These are phyloP conservation scores for Cymbopogon citratus DNA, from an alignment of 176 grass and related monocot species.

Conservation along the genomic window DNA sequence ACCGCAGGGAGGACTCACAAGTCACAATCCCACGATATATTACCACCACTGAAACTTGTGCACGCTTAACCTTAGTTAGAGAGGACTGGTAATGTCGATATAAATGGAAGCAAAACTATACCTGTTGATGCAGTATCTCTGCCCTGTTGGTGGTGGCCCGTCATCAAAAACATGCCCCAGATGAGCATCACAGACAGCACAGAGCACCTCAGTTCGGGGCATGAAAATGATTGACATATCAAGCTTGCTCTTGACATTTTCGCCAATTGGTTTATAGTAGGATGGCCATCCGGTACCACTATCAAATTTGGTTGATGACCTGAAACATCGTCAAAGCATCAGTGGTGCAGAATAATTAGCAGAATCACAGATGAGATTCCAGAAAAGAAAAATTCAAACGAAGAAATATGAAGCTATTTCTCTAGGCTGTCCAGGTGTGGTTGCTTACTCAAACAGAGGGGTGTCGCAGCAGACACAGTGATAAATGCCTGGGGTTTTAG, in stretches of 20 bases:
- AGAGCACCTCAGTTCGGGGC: constrained; percentile 56
- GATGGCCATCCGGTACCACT: constrained; percentile 89
- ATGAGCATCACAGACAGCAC: constrained; percentile 62
- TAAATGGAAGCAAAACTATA: background rate
- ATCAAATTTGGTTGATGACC: constrained; percentile 80
- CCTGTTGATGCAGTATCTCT: constrained; percentile 88
- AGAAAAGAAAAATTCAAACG: background rate
- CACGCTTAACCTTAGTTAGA: background rate
- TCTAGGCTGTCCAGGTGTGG: background rate
- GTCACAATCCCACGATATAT: background rate
- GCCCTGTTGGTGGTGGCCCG: constrained; percentile 66
- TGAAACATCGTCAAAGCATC: constrained; percentile 11
- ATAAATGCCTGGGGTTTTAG: constrained; percentile 54
- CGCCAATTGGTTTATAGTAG: constrained; percentile 64
- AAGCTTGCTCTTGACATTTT: constrained; percentile 68
- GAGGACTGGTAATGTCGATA: background rate
- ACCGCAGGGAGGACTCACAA: background rate
- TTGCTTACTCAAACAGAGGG: constrained; percentile 76
- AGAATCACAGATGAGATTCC: background rate
- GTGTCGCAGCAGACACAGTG: constrained; percentile 73
- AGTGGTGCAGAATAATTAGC: constrained; percentile 4
- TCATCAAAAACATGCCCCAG: constrained; percentile 81
- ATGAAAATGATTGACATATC: constrained; percentile 42
- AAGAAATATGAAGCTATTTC: background rate
- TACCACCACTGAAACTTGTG: background rate